A percentile compares a stretch with the other conserved stretches of the same genome.
phyloP scores from a whole-genome alignment of 2,329 filamentous ascomycete genomes.

The Ploettnerulaceae sp. region DNA sequence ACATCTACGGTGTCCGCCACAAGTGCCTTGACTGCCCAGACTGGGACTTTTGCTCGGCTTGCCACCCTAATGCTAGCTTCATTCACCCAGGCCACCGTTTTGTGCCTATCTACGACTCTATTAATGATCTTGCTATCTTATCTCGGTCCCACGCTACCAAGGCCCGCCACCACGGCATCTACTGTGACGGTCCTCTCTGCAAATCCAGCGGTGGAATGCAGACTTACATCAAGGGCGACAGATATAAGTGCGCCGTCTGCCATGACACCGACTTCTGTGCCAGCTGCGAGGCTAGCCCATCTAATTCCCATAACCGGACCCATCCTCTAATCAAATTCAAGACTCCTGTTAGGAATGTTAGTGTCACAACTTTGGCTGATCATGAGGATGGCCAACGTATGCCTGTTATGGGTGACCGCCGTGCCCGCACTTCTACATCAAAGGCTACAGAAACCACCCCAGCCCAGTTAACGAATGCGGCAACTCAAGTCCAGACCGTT shows the following conservation, averaged over 20 bases:
- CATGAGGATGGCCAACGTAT: conserved; percentile 61
- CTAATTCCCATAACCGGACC: conserved; percentile 85
- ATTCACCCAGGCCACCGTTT: conserved; percentile 84
- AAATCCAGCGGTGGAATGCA: conserved; percentile 47
- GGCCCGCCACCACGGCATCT: conserved; percentile 74
- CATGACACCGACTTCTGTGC: conserved; percentile 93
- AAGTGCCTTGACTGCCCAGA: conserved; percentile 97
- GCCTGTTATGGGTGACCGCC: conserved; percentile 67
- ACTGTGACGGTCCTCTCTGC: conserved; percentile 92
- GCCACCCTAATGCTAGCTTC: conserved; percentile 60
- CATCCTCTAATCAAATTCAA: conserved; percentile 97
- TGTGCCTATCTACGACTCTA: conserved; percentile 75
- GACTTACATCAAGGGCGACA: conserved; percentile 77
- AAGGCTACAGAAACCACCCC: conserved; percentile 49
- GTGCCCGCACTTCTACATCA: conserved; percentile 36
- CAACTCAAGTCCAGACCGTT: conserved; percentile 65
- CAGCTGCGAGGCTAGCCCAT: conserved; percentile 83
- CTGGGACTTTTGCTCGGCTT: conserved; percentile 88
- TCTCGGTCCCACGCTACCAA: conserved; percentile 40
- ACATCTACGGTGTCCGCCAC: conserved; percentile 83
- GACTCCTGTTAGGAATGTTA: conserved; percentile 83
- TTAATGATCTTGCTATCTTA: conserved; percentile 40
- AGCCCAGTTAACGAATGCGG: conserved; percentile 45
- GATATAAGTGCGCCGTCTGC: conserved; percentile 97
- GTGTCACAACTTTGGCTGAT: conserved; percentile 78